phyloP scores from a whole-genome alignment of 495 filamentous ascomycete species.

The Hyaloscypha finlandica region DNA sequence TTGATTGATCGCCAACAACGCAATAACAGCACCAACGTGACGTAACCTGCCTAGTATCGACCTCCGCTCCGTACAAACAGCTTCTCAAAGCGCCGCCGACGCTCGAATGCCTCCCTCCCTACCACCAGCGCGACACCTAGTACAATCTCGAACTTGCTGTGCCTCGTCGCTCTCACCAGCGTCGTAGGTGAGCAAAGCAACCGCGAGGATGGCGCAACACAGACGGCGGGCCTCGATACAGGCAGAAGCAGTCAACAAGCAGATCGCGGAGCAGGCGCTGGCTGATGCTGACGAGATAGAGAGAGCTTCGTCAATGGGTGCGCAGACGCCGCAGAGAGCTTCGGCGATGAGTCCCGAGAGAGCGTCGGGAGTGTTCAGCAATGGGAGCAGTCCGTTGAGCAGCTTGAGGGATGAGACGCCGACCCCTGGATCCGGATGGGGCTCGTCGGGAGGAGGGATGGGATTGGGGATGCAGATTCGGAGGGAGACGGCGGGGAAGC shows the following conservation, averaged over 20 bases:
- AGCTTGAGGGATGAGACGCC: neutral
- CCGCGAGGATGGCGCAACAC: neutral
- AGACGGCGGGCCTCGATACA: neutral
- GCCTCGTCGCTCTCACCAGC: neutral
- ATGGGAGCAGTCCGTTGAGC: neutral
- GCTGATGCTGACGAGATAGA: neutral
- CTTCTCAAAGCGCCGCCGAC: no score
- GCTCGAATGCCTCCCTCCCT: no score
- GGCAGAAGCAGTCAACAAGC: neutral
- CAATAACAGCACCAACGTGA: no score
- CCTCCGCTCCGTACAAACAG: no score
- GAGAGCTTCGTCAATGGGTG: no score
- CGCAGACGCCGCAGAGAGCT: no score
- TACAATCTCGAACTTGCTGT: neutral
- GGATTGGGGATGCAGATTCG: neutral
- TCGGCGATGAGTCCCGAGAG: no score
- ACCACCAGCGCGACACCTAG: neutral
- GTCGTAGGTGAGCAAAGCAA: neutral
- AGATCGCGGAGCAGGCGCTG: neutral
- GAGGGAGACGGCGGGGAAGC: neutral
- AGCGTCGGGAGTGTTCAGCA: no score
- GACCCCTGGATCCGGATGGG: neutral
- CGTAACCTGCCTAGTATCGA: no score
- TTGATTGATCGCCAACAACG: no score
- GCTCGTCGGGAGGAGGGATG: no score